Evolutionary conservation across 108 stramenopile genomes (phyloP).

Genomic region (Pseudonitzschia multiseries): DNA sequence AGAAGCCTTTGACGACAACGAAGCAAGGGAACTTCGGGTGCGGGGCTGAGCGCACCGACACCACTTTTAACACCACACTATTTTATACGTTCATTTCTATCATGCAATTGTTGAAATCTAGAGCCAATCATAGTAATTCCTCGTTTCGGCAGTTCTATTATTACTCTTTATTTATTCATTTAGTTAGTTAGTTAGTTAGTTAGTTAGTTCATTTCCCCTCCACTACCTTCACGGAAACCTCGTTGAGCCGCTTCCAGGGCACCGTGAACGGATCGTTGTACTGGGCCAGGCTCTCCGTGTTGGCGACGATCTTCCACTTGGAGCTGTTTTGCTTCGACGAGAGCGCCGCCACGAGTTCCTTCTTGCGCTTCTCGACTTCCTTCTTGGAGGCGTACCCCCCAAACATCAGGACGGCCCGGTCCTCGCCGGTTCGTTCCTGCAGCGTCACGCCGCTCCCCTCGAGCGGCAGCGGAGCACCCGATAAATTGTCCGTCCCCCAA

Average conservation of each 20-base stretch:
- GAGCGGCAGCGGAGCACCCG: conserved; percentile 71
- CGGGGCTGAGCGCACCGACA: too few relatives aligned
- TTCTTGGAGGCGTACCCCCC: conserved; percentile 84
- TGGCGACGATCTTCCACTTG: conserved; percentile 17
- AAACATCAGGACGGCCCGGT: conserved; percentile 84
- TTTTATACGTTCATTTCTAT: too few relatives aligned
- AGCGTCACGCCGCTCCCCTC: conserved; percentile 69
- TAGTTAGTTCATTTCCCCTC: too few relatives aligned
- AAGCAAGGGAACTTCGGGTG: too few relatives aligned
- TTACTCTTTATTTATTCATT: too few relatives aligned
- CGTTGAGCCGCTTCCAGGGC: conserved; percentile 91
- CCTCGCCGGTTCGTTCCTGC: conserved; percentile 37
- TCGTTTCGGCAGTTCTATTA: too few relatives aligned
- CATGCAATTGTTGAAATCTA: too few relatives aligned
- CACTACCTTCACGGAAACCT: conserved; percentile 70
- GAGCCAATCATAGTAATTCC: too few relatives aligned
- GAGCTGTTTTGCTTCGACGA: conserved; percentile 40
- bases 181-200: too few relatives aligned
- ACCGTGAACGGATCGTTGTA: conserved; percentile 97
- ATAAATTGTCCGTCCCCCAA: conserved; percentile 57
- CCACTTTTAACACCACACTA: too few relatives aligned
- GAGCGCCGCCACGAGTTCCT: conserved; percentile 49
- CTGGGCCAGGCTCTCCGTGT: conserved; percentile 61
- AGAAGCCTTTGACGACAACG: too few relatives aligned
- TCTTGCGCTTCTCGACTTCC: conserved; percentile 55